phyloP scores from a whole-genome alignment of 2,329 filamentous ascomycete species.

The Aspergillus luchuensis region DNA sequence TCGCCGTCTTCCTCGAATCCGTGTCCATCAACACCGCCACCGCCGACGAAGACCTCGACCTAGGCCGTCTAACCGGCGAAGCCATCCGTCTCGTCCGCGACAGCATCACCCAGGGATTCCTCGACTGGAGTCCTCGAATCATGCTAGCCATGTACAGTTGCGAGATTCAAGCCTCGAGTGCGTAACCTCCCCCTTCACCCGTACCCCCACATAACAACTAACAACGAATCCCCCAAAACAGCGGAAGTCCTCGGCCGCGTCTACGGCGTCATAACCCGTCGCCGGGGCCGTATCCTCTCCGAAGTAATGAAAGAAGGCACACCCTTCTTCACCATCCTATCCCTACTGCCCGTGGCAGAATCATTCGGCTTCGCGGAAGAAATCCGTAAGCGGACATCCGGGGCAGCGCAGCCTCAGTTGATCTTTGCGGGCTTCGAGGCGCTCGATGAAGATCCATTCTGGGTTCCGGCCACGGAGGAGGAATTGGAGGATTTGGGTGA shows the following conservation, averaged over 20 bases:
- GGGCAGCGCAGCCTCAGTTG: conserved; percentile 87
- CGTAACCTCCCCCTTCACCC: conserved; percentile 34
- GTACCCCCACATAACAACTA: too few relatives aligned
- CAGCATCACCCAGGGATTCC: conserved; percentile 79
- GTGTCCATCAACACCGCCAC: conserved; percentile 63
- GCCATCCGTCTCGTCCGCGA: conserved; percentile 87
- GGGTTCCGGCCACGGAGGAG: conserved; percentile 95
- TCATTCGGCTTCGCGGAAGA: conserved; percentile 96
- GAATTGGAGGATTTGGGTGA: conserved; percentile 95
- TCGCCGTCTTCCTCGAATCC: conserved; percentile 87
- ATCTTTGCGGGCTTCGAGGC: conserved; percentile 92
- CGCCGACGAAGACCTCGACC: conserved; percentile 55
- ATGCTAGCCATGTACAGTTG: conserved; percentile 97
- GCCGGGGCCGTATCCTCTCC: conserved; percentile 82
- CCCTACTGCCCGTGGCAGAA: conserved; percentile 86
- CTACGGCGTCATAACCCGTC: conserved; percentile 95
- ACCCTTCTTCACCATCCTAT: conserved; percentile 92
- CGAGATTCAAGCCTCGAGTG: conserved; percentile 92
- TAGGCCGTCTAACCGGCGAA: conserved; percentile 85
- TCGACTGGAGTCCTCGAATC: conserved; percentile 95
- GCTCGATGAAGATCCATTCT: conserved; percentile 93
- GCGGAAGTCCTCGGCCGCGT: conserved; percentile 92
- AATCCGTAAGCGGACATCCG: conserved; percentile 90
- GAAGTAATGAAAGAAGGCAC: conserved; percentile 94
- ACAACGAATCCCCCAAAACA: too few relatives aligned